A percentile compares a stretch with the other conserved stretches of the same genome.
Conservation (phyloP, 805 yeast species). For the Lachancea lanzarotensis region DNA sequence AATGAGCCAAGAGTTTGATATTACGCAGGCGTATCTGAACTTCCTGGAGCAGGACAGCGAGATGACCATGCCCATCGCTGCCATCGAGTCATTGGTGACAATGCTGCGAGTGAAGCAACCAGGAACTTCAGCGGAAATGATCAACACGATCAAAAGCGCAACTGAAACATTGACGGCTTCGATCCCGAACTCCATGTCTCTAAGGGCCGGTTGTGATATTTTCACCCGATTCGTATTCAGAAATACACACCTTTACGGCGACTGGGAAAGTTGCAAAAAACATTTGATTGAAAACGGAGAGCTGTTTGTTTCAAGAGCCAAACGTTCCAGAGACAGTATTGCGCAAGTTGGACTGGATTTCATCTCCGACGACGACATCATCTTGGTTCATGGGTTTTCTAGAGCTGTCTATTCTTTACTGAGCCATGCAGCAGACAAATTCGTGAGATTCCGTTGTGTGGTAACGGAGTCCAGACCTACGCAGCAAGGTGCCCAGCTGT, state of each 20-base stretch:
- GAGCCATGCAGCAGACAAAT: conserved; percentile 66
- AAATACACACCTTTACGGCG: conserved; percentile 75
- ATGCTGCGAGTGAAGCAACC: conserved; percentile 79
- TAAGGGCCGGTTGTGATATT: conserved; percentile 96
- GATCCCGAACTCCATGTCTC: conserved; percentile 84
- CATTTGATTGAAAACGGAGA: conserved; percentile 92
- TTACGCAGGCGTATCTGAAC: conserved; percentile 69
- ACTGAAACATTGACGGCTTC: conserved; percentile 66
- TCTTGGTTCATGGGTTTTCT: conserved; percentile 85
- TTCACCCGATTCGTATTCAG: conserved; percentile 89
- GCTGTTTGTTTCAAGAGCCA: conserved; percentile 84
- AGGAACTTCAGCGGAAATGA: conserved; percentile 87
- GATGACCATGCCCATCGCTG: conserved; percentile 98
- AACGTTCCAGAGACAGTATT: conserved; percentile 77
- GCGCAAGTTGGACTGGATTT: conserved; percentile 86
- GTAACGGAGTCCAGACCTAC: conserved; percentile 92
- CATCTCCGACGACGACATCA: conserved; percentile 86
- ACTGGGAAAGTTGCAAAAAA: conserved; percentile 89
- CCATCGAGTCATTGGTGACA: conserved; percentile 88
- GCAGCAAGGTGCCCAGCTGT: conserved; percentile 67
- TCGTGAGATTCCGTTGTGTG: conserved; percentile 79
- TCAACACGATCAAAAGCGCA: conserved; percentile 71
- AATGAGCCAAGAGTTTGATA: conserved; percentile 54
- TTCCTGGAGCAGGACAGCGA: conserved; percentile 88
- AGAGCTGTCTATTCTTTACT: conserved; percentile 81